Evolutionary conservation across 352 stramenopile species (phyloP).

Genomic region (Phytopythium mirpurense): DNA sequence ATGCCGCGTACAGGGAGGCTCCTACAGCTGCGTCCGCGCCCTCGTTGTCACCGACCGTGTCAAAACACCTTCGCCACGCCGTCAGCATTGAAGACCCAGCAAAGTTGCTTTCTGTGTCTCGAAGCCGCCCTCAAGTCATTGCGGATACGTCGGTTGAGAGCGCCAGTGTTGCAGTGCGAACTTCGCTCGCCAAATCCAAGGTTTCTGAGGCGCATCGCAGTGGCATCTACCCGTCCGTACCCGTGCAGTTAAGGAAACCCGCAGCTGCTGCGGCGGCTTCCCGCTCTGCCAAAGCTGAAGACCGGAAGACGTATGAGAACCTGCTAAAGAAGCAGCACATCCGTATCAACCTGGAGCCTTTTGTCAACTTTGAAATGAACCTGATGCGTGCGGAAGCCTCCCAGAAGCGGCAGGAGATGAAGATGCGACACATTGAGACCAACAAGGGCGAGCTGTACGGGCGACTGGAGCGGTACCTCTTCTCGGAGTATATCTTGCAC

Average conservation of each 20-base stretch:
- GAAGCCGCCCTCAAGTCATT: slow-evolving; percentile 6
- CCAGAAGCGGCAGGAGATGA: slow-evolving; percentile 77
- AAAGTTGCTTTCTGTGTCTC: slow-evolving; percentile 16
- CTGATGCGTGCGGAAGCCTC: slow-evolving; percentile 67
- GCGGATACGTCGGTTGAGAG: slow-evolving; percentile 15
- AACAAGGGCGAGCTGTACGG: slow-evolving; percentile 80
- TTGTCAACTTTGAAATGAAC: slow-evolving; percentile 83
- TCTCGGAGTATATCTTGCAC: slow-evolving; percentile 75
- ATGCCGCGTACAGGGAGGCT: slow-evolving; percentile 6
- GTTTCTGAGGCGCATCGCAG: slow-evolving; percentile 24
- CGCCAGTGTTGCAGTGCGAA: slow-evolving; percentile 27
- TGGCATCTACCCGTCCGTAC: slow-evolving; percentile 37
- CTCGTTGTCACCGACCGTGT: slow-evolving; percentile 36
- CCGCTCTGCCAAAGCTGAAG: slow-evolving; percentile 8
- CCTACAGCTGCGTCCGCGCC: slow-evolving; percentile 21
- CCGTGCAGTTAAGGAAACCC: slow-evolving; percentile 10
- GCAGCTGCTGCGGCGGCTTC: slow-evolving; percentile 2
- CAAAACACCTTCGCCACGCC: slow-evolving; percentile 32
- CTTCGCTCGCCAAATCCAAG: slow-evolving; percentile 42
- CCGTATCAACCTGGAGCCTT: slow-evolving; percentile 73
- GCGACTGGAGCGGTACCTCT: slow-evolving; percentile 69
- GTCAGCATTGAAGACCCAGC: slow-evolving; percentile 14
- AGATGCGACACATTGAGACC: slow-evolving; percentile 80
- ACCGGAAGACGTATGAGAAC: slow-evolving; percentile 19
- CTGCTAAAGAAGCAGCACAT: slow-evolving; percentile 45